phyloP scores from a whole-genome alignment of 2,329 filamentous ascomycete species.

The Rhytidhysteron rufulum region DNA sequence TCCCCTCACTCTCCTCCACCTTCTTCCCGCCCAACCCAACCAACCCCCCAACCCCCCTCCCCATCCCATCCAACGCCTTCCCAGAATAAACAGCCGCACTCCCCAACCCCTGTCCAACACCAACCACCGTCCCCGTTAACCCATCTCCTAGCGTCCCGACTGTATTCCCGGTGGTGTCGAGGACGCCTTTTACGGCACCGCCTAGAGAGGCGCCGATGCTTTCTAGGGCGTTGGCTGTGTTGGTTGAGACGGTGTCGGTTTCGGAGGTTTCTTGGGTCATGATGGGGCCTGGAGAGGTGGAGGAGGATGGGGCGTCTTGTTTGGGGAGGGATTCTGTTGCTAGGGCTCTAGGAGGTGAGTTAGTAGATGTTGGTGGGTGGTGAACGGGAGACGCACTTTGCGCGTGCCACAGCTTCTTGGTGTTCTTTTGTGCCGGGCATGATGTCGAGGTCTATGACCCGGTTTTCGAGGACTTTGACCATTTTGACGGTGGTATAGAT shows the following conservation, averaged over 20 bases:
- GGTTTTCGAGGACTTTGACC: constrained; percentile 17
- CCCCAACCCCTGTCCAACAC: constrained; percentile 2
- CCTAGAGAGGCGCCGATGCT: constrained; percentile 9
- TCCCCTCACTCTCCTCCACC: not conserved
- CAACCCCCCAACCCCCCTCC: not conserved
- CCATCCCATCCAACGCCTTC: not conserved
- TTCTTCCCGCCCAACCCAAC: not conserved
- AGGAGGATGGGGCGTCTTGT: not conserved
- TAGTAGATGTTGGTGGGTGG: not conserved
- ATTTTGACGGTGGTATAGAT: constrained; percentile 2
- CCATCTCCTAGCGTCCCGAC: constrained; percentile 10
- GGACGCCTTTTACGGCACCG: constrained; percentile 12
- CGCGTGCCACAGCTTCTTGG: constrained; percentile 2
- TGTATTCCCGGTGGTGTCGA: constrained; percentile 13
- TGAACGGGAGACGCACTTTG: constrained; percentile 1
- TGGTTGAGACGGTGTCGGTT: constrained; percentile 6
- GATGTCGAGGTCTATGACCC: constrained; percentile 14
- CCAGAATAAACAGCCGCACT: not conserved
- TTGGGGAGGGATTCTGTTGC: not conserved
- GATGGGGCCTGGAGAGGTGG: not conserved
- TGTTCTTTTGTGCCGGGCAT: constrained; percentile 10
- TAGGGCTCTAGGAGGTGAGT: not conserved
- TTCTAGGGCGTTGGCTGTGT: constrained; percentile 9
- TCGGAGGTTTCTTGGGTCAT: no score
- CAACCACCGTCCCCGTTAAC: constrained; percentile 5